Percentiles rank a stretch among this genome's conserved stretches.
These are phyloP conservation scores for Helminthosporium solani DNA, from an alignment of 2,329 filamentous ascomycete genomes.

Conservation along the genomic window DNA sequence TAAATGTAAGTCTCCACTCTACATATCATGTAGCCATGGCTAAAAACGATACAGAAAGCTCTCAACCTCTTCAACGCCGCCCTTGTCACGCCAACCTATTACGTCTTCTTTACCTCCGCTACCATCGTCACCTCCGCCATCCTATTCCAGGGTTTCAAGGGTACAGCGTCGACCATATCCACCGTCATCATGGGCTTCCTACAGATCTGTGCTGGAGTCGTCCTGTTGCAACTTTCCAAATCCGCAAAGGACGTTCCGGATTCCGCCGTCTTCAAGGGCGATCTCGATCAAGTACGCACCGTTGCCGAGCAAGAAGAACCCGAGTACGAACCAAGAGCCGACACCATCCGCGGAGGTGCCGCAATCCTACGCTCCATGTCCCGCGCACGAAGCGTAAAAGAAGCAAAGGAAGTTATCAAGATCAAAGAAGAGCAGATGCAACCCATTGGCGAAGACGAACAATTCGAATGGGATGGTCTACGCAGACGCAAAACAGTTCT, in stretches of 20 bases:
- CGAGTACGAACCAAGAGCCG: slow-evolving; percentile 94
- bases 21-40: slow-evolving; percentile 14
- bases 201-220: slow-evolving; percentile 88
- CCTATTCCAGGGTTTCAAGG: slow-evolving; percentile 91
- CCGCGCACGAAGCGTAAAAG: slow-evolving; percentile 70
- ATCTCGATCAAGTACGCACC: slow-evolving; percentile 91
- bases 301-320: slow-evolving; percentile 94
- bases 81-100: slow-evolving; percentile 96
- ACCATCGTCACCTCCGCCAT: slow-evolving; percentile 94
- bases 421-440: slow-evolving; percentile 80
- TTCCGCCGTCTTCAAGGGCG: slow-evolving; percentile 84
- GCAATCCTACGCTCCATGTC: slow-evolving; percentile 86
- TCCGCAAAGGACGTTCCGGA: slow-evolving; percentile 97
- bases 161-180: slow-evolving; percentile 73
- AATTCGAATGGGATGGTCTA: slow-evolving; percentile 89
- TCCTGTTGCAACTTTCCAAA: slow-evolving; percentile 93
- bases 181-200: slow-evolving; percentile 93
- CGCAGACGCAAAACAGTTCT: slow-evolving; percentile 67
- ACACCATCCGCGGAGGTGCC: slow-evolving; percentile 88
- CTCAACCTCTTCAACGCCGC: slow-evolving; percentile 96
- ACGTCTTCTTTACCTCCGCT: slow-evolving; percentile 95
- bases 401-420: slow-evolving; percentile 75
- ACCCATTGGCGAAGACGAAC: slow-evolving; percentile 74
- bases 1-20: slow-evolving; percentile 69
- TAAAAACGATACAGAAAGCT: slow-evolving; percentile 76